Evolutionary conservation across 768 basidiomycete species (phyloP), one percentile per base, ranked within the genome.

Genomic region (Serendipita indica): DNA sequence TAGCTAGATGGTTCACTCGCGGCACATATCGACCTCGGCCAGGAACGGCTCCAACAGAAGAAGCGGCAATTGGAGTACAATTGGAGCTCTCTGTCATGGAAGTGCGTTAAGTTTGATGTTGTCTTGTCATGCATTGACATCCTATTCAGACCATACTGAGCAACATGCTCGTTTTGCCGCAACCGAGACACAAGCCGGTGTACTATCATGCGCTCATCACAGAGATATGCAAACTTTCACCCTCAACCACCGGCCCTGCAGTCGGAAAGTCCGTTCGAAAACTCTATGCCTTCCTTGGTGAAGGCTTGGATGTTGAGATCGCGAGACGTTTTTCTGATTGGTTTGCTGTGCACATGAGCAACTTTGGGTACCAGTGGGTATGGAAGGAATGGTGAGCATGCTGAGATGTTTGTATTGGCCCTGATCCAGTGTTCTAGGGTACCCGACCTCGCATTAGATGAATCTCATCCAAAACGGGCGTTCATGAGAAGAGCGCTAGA

Each of bases 331-430:
- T 92, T 60, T 82, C 88, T 0, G 92, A 97, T 61, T 99, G 96
- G 96, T 96, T 98, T 64, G 79, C 89, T 1, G 77, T 87, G 1
- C 96, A 99, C 66, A 85, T 99, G 83, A 93, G 89, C 63, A 99
- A 99, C 71, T 99, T 97, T 69, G 85, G 84, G 25, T 99, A 97
- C 72, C 83, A 85, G 65, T 98, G 96, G 96, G 90, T 96, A 13
- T 99, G 96, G 96, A 93, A 90, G 66, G 96, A 98, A 77, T 99
- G 96, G 94, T 92, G 57, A 43, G 82, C 71, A n/a, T 3, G 14
- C 25, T 33, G 3, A 52, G 6, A 39, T 30, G 32, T 46, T 13
- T 30, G 49, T 56, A 57, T 18, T 28, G 43, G 28, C 52, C 32
- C 18, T 57, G 28, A 35, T 12, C 20, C 32, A 13, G 10, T n/a